Evolutionary conservation across 2,329 filamentous ascomycete species (phyloP).

Genomic region (Trichoderma asperellum): DNA sequence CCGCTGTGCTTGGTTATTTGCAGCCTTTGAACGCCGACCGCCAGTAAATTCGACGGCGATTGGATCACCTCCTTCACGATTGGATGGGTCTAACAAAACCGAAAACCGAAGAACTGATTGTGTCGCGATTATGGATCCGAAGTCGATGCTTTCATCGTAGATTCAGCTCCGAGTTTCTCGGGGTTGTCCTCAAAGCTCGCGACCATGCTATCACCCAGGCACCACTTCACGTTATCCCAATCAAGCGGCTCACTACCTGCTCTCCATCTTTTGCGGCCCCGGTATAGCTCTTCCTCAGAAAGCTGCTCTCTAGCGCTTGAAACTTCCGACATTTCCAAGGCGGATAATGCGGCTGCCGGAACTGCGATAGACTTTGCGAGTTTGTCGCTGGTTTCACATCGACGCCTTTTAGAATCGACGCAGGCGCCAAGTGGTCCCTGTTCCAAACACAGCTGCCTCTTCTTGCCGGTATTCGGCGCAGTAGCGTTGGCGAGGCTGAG

Average conservation of each 20-base stretch:
- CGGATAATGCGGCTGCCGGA: background rate
- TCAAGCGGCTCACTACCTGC: slow-evolving; percentile 11
- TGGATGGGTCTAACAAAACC: background rate
- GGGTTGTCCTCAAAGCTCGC: background rate
- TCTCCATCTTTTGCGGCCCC: slow-evolving; percentile 14
- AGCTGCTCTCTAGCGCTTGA: background rate
- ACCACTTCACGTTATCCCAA: background rate
- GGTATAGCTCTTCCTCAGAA: background rate
- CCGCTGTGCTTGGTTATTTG: background rate
- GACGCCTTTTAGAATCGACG: background rate
- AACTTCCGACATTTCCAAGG: background rate
- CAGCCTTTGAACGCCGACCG: background rate
- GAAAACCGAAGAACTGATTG: background rate
- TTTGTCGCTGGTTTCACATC: background rate
- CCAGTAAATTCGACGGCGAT: background rate
- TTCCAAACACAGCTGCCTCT: background rate
- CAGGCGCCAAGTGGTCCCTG: background rate
- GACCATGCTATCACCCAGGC: background rate
- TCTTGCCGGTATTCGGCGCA: background rate
- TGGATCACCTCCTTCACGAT: background rate
- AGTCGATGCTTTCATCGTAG: no score
- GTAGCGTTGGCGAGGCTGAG: background rate
- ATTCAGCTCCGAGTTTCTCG: background rate
- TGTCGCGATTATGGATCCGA: background rate
- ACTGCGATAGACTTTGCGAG: background rate